Percentiles rank a stretch among this genome's conserved stretches.
Evolutionary conservation across 768 basidiomycete genomes (phyloP).

Genomic region (Sporobolomyces pararoseus): DNA sequence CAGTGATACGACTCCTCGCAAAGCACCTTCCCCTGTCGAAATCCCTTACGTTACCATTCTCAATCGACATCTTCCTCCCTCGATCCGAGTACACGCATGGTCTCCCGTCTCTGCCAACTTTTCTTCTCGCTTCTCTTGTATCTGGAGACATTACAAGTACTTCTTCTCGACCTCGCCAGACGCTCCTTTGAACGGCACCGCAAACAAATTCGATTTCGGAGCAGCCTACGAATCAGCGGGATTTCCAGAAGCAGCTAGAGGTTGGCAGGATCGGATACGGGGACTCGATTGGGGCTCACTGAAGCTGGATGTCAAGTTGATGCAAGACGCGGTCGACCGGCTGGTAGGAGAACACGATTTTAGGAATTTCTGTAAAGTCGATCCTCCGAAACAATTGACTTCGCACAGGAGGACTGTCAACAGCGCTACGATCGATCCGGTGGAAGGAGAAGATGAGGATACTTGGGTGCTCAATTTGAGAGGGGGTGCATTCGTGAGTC

Average conservation of each 20-base stretch:
- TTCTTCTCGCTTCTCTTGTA: conserved; percentile 84
- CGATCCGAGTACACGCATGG: conserved; percentile 89
- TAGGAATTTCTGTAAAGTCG: conserved; percentile 89
- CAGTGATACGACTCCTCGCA: not conserved
- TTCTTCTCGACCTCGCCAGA: conserved; percentile 65
- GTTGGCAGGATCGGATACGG: conserved; percentile 23
- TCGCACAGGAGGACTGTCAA: conserved; percentile 68
- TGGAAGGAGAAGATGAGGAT: conserved; percentile 45
- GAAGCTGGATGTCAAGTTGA: conserved; percentile 66
- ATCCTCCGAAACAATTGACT: conserved; percentile 83
- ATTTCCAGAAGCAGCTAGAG: conserved; percentile 6
- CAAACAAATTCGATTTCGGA: conserved; percentile 35
- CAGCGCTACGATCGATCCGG: conserved; percentile 61
- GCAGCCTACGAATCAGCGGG: conserved; percentile 26
- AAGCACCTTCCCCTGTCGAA: conserved; percentile 52
- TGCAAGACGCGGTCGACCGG: conserved; percentile 68
- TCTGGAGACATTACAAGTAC: conserved; percentile 91
- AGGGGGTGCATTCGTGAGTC: conserved; percentile 40
- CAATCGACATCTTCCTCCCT: conserved; percentile 80
- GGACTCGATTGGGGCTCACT: conserved; percentile 27
- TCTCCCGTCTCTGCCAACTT: conserved; percentile 75
- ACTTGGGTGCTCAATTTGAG: conserved; percentile 38
- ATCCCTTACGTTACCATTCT: conserved; percentile 73
- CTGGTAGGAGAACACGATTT: conserved; percentile 91
- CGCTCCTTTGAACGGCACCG: conserved; percentile 46